Evolutionary conservation across 1,284 basidiomycete genomes (phyloP).

Genomic region (Chiua sp.): DNA sequence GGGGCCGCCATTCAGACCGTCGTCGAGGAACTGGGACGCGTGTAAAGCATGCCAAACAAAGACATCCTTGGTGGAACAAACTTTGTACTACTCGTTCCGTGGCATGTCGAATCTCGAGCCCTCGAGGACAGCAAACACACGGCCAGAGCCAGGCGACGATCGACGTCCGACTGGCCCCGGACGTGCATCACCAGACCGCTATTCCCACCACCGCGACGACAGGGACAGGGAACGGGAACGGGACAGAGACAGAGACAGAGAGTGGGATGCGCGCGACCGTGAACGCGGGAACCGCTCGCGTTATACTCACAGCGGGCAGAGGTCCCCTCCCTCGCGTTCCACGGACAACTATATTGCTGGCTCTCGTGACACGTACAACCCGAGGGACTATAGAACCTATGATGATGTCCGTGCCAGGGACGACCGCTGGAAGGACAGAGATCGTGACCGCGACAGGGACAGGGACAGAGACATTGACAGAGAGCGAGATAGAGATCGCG

Average conservation of each 20-base stretch:
- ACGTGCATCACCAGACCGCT: slow-evolving; percentile 33
- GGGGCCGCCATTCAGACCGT: slow-evolving; percentile 46
- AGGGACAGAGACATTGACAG: slow-evolving; percentile 18
- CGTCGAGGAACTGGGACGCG: not conserved
- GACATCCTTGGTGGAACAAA: not conserved
- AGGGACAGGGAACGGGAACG: slow-evolving; percentile 22
- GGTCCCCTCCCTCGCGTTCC: slow-evolving; percentile 23
- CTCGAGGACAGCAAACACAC: slow-evolving; percentile 19
- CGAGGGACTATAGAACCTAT: slow-evolving; percentile 26
- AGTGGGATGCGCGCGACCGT: slow-evolving; percentile 30
- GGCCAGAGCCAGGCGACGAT: slow-evolving; percentile 32
- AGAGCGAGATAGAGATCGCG: slow-evolving; percentile 18
- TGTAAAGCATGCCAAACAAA: slow-evolving; percentile 30
- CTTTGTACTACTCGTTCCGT: not conserved
- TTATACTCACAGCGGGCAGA: slow-evolving; percentile 21
- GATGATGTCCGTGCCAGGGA: slow-evolving; percentile 29
- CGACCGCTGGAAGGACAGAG: slow-evolving; percentile 31
- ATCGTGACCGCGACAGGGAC: slow-evolving; percentile 25
- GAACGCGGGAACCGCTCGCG: slow-evolving; percentile 25
- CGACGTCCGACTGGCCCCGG: slow-evolving; percentile 21
- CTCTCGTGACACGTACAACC: slow-evolving; percentile 27
- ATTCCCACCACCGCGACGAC: slow-evolving; percentile 32
- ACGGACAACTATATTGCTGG: slow-evolving; percentile 19
- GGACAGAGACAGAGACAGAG: slow-evolving; percentile 25
- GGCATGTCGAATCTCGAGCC: slow-evolving; percentile 40